phyloP scores from a whole-genome alignment of 805 yeast genomes.

The Naumovozyma dairenensis region DNA sequence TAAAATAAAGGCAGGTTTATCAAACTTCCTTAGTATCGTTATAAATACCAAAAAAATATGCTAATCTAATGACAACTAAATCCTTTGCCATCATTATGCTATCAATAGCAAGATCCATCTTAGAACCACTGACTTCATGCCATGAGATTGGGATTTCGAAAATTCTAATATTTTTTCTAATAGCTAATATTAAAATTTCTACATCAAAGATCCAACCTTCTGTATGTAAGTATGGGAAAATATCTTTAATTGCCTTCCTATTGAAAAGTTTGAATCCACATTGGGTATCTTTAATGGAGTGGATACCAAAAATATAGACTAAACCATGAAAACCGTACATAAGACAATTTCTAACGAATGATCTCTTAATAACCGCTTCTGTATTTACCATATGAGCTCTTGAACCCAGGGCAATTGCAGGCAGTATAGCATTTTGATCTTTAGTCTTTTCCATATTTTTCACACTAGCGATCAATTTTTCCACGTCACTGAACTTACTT shows the following conservation, averaged over 20 bases:
- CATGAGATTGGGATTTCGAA: conserved; percentile 81
- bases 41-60: conserved; percentile 79
- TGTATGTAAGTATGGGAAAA: conserved; percentile 88
- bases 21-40: conserved; percentile 25
- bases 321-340: conserved; percentile 88
- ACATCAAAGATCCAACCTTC: conserved; percentile 99
- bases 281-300: conserved; percentile 84
- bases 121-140: conserved; percentile 96
- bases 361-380: conserved; percentile 92
- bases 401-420: conserved; percentile 79
- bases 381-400: conserved; percentile 95
- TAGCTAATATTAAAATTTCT: conserved; percentile 75
- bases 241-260: conserved; percentile 46
- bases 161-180: conserved; percentile 55
- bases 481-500: conserved; percentile 63
- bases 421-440: conserved; percentile 16
- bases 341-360: conserved; percentile 75
- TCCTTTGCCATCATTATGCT: conserved; percentile 90
- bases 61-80: conserved; percentile 79
- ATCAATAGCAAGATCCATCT: conserved; percentile 85
- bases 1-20: too few species aligned
- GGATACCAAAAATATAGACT: conserved; percentile 80
- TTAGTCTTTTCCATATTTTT: conserved; percentile 18
- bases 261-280: conserved; percentile 95
- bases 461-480: conserved; percentile 39